These are phyloP conservation scores for Gonium pectorale DNA, from an alignment of 139 green algal genomes.

Conservation along the genomic window DNA sequence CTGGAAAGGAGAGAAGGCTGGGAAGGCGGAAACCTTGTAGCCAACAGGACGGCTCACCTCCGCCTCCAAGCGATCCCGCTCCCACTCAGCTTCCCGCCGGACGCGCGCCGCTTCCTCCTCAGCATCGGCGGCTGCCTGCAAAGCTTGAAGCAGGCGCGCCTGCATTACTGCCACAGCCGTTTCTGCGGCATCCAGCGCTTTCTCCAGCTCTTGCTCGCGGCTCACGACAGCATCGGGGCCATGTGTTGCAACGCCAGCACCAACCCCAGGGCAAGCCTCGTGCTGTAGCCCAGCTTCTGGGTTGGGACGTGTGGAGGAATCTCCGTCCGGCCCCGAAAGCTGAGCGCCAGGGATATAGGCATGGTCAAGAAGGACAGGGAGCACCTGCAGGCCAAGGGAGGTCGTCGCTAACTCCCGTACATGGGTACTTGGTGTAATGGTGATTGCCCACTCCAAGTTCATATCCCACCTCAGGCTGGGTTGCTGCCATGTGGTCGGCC, in stretches of 20 bases:
- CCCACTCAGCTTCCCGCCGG: slow-evolving; percentile 46
- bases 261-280: too few species aligned
- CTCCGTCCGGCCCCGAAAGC: too few species aligned
- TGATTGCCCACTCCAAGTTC: too few species aligned
- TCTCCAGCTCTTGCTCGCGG: slow-evolving; percentile 31
- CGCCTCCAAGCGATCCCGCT: slow-evolving; percentile 40
- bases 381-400: neutral
- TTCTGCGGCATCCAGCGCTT: slow-evolving; percentile 65
- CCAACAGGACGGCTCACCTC: slow-evolving; percentile 36
- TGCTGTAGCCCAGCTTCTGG: too few species aligned
- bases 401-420: too few species aligned
- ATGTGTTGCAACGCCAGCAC: too few species aligned
- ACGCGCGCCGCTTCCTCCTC: slow-evolving; percentile 20
- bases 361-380: slow-evolving; percentile 11
- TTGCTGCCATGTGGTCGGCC: slow-evolving; percentile 2
- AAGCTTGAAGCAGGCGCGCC: slow-evolving; percentile 53
- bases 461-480: slow-evolving; percentile 24
- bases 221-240: too few species aligned
- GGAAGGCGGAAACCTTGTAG: too few species aligned
- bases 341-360: too few species aligned
- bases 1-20: too few species aligned
- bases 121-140: slow-evolving; percentile 26
- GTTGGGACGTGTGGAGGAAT: too few species aligned
- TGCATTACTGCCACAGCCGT: slow-evolving; percentile 66
- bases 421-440: too few species aligned